Evolutionary conservation across 2,329 filamentous ascomycete species (phyloP).

Genomic region (Colletotrichum agaves): DNA sequence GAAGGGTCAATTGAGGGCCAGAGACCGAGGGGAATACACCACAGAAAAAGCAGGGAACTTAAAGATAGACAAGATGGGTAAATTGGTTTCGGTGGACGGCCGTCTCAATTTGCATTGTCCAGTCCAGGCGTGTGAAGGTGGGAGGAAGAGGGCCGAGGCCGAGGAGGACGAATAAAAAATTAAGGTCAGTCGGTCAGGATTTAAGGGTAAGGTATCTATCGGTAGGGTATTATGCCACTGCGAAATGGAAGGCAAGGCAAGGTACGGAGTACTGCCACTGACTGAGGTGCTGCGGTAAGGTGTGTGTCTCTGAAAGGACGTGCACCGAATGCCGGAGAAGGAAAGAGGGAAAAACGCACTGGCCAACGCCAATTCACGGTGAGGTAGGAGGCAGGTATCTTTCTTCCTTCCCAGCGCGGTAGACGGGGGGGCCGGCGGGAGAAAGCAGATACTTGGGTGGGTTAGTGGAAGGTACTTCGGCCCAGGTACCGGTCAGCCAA

Average conservation of each 20-base stretch:
- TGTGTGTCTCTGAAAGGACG: slow-evolving; percentile 8
- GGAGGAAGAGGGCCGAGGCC: slow-evolving; percentile 37
- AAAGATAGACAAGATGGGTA: slow-evolving; percentile 10
- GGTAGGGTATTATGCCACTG: too few relatives aligned
- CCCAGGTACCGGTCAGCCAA: slow-evolving; percentile 24
- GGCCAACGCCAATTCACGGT: slow-evolving; percentile 9
- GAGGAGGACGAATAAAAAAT: slow-evolving; percentile 37
- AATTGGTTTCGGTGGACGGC: slow-evolving; percentile 26
- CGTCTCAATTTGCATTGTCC: slow-evolving; percentile 13
- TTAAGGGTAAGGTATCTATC: slow-evolving; percentile 22
- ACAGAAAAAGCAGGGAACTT: neutral
- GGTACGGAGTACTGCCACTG: too few relatives aligned
- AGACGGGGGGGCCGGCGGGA: neutral
- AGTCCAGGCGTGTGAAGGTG: slow-evolving; percentile 34
- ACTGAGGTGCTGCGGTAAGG: slow-evolving; percentile 2
- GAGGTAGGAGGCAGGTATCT: neutral
- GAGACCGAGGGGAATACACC: slow-evolving; percentile 5
- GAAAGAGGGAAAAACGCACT: slow-evolving; percentile 32
- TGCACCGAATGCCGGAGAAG: slow-evolving; percentile 39
- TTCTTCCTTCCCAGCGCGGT: neutral
- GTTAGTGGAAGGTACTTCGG: slow-evolving; percentile 16
- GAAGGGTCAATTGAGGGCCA: slow-evolving; percentile 29
- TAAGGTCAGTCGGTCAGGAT: slow-evolving; percentile 37
- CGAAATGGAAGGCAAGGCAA: neutral
- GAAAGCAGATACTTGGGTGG: neutral